Conservation (phyloP, 495 filamentous ascomycete species). For the Terfezia boudieri region DNA sequence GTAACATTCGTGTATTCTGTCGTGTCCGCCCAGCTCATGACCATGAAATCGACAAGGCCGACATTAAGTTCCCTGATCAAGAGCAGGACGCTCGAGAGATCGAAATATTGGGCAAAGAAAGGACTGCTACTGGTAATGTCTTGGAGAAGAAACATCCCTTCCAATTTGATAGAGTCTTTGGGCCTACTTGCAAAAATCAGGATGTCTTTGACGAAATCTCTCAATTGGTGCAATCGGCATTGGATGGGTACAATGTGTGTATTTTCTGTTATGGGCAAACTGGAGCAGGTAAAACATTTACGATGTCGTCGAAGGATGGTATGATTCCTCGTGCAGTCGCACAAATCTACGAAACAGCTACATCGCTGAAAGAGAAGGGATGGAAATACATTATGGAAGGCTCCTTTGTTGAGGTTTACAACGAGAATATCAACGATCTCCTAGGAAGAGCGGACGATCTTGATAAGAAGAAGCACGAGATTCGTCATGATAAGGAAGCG, state of each 20-base stretch:
- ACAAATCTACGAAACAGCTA: constrained; percentile 78
- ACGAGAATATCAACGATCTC: constrained; percentile 86
- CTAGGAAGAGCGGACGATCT: constrained; percentile 54
- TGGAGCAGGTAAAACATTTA: constrained; percentile 79
- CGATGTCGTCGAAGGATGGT: constrained; percentile 80
- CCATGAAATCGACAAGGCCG: constrained; percentile 29
- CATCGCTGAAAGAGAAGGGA: constrained; percentile 61
- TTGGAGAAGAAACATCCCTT: constrained; percentile 61
- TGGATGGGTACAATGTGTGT: constrained; percentile 97
- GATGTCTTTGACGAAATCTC: constrained; percentile 94
- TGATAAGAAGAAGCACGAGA: constrained; percentile 76
- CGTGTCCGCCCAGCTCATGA: constrained; percentile 65
- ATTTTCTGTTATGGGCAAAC: constrained; percentile 99
- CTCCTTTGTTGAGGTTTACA: constrained; percentile 97
- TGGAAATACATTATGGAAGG: constrained; percentile 92
- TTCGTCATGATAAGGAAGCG: constrained; percentile 59
- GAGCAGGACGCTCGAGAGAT: constrained; percentile 65
- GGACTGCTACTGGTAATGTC: constrained; percentile 53
- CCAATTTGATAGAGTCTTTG: constrained; percentile 85
- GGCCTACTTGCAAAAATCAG: constrained; percentile 48
- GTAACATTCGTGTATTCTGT: constrained; percentile 96
- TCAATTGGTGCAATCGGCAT: constrained; percentile 83
- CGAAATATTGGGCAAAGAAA: constrained; percentile 63
- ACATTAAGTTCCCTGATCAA: constrained; percentile 55
- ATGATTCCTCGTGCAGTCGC: constrained; percentile 90